phyloP scores from a whole-genome alignment of 2,329 filamentous ascomycete species.

The Apiospora marii region DNA sequence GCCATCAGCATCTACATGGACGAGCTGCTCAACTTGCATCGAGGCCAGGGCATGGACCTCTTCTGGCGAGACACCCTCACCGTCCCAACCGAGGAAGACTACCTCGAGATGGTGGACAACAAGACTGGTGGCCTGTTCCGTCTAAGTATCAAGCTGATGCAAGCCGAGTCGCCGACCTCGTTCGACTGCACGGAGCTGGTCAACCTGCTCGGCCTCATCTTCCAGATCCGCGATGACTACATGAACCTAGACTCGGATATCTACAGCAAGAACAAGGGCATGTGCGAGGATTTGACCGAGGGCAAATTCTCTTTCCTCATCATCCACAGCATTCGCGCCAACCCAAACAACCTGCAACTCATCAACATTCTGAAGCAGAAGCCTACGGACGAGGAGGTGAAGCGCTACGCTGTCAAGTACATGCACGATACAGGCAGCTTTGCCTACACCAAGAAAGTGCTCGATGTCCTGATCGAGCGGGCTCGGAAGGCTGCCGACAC shows the following conservation, averaged over 20 bases:
- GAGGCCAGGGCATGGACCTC: conserved; percentile 89
- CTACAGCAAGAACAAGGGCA: conserved; percentile 89
- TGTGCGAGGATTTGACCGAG: conserved; percentile 95
- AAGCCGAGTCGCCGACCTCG: conserved; percentile 68
- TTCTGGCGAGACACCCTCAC: conserved; percentile 89
- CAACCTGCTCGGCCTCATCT: conserved; percentile 84
- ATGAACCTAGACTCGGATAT: conserved; percentile 79
- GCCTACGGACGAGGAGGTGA: conserved; percentile 85
- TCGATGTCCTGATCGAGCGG: conserved; percentile 68
- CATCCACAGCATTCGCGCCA: conserved; percentile 87
- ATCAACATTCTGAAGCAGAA: conserved; percentile 94
- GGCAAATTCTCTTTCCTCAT: conserved; percentile 97
- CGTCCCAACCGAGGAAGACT: conserved; percentile 86
- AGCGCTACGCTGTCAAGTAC: conserved; percentile 87
- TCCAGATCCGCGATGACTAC: conserved; percentile 94
- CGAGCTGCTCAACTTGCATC: conserved; percentile 83
- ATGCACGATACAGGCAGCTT: conserved; percentile 94
- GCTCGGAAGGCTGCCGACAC: conserved; percentile 69
- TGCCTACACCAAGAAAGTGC: conserved; percentile 77
- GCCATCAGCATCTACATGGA: conserved; percentile 79
- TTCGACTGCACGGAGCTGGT: conserved; percentile 83
- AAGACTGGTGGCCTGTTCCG: conserved; percentile 91
- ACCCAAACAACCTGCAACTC: conserved; percentile 78
- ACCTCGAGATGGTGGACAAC: conserved; percentile 92
- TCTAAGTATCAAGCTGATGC: conserved; percentile 87